A percentile compares a stretch with the other conserved stretches of the same genome.
phyloP scores from a whole-genome alignment of 495 filamentous ascomycete species.

The Penicillium egyptiacum region DNA sequence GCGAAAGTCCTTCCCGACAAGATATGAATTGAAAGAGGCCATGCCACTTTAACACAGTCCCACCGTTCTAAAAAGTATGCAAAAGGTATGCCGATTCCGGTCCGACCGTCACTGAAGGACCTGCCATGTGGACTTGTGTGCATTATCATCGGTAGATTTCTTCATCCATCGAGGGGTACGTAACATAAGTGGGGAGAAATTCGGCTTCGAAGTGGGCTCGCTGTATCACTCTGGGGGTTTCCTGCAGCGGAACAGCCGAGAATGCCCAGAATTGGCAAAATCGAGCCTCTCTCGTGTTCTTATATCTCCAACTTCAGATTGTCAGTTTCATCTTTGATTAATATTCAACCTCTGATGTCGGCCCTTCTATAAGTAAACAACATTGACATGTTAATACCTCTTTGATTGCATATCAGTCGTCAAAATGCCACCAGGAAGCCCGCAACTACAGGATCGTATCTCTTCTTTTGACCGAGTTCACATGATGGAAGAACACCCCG shows the following conservation, averaged over 20 bases:
- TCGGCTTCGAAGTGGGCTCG: neutral
- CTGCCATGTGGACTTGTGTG: neutral
- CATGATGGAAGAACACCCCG: neutral
- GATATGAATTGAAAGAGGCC: neutral
- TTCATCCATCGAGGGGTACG: neutral
- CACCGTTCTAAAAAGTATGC: neutral
- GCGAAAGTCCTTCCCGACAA: no score
- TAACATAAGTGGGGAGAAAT: neutral
- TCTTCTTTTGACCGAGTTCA: neutral
- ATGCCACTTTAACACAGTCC: neutral
- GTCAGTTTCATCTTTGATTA: neutral
- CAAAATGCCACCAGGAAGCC: neutral
- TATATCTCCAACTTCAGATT: no score
- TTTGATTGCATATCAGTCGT: neutral
- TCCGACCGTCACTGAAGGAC: neutral
- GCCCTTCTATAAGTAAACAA: no score
- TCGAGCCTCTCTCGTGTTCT: neutral
- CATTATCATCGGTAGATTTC: neutral
- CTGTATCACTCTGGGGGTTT: conserved; percentile 3
- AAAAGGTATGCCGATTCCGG: neutral
- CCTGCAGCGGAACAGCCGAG: neutral
- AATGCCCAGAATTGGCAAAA: neutral
- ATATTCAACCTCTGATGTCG: no score
- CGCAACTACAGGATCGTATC: neutral
- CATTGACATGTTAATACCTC: no score